phyloP scores from a whole-genome alignment of 495 filamentous ascomycete species.

The Cercophora scortea region DNA sequence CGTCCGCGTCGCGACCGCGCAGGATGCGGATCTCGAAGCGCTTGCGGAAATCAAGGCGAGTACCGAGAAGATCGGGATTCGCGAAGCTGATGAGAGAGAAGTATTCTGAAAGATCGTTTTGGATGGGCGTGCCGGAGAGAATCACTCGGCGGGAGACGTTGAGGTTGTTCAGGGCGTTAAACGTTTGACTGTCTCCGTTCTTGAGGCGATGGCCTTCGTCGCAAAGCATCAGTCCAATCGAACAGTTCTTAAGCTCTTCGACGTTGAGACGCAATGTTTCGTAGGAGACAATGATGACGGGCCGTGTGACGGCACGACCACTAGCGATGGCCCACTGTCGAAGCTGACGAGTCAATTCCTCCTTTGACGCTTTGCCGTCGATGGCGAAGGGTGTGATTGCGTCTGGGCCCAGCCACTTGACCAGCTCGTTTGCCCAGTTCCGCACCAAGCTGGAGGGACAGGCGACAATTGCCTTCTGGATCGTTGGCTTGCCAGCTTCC shows the following conservation, averaged over 20 bases:
- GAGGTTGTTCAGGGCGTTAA: slow-evolving; percentile 78
- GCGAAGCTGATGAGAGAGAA: slow-evolving; percentile 95
- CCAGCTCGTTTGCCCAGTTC: slow-evolving; percentile 95
- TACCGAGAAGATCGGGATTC: slow-evolving; percentile 87
- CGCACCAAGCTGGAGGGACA: slow-evolving; percentile 94
- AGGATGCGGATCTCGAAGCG: slow-evolving; percentile 90
- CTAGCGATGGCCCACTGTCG: slow-evolving; percentile 91
- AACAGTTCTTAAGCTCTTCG: slow-evolving; percentile 75
- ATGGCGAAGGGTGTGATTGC: slow-evolving; percentile 91
- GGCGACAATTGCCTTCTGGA: slow-evolving; percentile 98
- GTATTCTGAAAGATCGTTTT: slow-evolving; percentile 97
- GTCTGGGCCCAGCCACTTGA: slow-evolving; percentile 92
- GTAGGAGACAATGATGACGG: slow-evolving; percentile 99
- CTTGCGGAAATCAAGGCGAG: slow-evolving; percentile 87
- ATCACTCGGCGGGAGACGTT: slow-evolving; percentile 92
- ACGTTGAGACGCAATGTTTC: slow-evolving; percentile 90
- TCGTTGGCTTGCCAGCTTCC: slow-evolving; percentile 84
- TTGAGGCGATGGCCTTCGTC: slow-evolving; percentile 98
- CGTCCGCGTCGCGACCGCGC: slow-evolving; percentile 83
- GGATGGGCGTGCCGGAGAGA: slow-evolving; percentile 92
- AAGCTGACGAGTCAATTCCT: slow-evolving; percentile 80
- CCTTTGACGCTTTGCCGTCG: slow-evolving; percentile 92
- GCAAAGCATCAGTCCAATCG: slow-evolving; percentile 91
- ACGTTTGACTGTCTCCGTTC: slow-evolving; percentile 93
- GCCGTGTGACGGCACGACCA: slow-evolving; percentile 82